phyloP scores from a whole-genome alignment of 106 monocot species.

The Hemerocallis citrina region DNA sequence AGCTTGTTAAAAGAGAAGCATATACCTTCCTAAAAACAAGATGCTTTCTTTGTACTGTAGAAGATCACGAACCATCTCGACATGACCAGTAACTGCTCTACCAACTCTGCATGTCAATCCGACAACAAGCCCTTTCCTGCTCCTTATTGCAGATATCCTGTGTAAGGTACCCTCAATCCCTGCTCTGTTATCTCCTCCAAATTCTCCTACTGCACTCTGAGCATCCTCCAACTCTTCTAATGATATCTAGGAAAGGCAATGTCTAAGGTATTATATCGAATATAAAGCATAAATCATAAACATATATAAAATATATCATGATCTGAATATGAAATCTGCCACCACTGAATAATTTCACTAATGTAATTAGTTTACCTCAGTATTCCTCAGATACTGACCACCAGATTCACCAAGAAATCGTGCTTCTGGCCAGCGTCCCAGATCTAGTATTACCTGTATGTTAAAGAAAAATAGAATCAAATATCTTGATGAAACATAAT shows the following conservation, averaged over 20 bases:
- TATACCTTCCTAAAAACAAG: slow-evolving; percentile 84
- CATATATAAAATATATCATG: neutral
- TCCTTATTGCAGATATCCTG: slow-evolving; percentile 91
- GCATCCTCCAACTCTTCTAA: slow-evolving; percentile 75
- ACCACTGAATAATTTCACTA: neutral
- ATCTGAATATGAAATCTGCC: neutral
- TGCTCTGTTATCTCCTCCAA: slow-evolving; percentile 89
- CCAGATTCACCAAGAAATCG: slow-evolving; percentile 84
- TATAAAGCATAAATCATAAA: neutral
- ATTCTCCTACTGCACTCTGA: slow-evolving; percentile 82
- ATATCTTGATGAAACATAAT: neutral
- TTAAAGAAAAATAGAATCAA: neutral
- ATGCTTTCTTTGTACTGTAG: slow-evolving; percentile 76
- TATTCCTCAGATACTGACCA: slow-evolving; percentile 73
- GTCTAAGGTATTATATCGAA: neutral
- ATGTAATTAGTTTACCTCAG: slow-evolving; percentile 38
- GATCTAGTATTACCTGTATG: slow-evolving; percentile 60
- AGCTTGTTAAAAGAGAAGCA: neutral
- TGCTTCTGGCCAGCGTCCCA: slow-evolving; percentile 89
- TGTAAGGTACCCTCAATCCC: slow-evolving; percentile 93
- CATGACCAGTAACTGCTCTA: slow-evolving; percentile 82
- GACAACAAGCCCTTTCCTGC: slow-evolving; percentile 80
- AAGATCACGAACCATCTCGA: slow-evolving; percentile 87
- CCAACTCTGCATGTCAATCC: slow-evolving; percentile 95
- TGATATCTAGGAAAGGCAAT: slow-evolving; percentile 45